Conservation (phyloP, 371 early-diverging fungal genomes). For the Apophysomyces ossiformis region DNA sequence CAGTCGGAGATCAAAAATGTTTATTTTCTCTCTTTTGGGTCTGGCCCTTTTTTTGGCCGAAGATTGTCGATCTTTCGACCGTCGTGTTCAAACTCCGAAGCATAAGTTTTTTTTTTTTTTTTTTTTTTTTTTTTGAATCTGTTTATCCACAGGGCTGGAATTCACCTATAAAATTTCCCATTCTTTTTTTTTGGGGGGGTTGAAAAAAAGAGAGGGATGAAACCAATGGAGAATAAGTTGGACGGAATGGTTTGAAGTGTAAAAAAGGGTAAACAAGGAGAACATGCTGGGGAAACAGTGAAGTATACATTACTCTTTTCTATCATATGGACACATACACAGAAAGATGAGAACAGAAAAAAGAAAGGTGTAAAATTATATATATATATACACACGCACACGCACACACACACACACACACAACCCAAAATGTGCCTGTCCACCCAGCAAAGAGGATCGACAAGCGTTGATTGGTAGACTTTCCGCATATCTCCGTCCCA, state of each 20-base stretch:
- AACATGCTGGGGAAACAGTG: neutral
- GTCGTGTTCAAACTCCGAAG: conserved; percentile 1
- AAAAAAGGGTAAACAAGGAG: neutral
- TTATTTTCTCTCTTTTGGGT: neutral
- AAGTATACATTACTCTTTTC: no score
- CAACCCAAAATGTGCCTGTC: conserved; percentile 5
- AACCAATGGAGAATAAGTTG: neutral
- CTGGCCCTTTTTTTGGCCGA: neutral
- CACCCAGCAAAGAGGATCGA: conserved; percentile 23
- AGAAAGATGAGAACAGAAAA: neutral
- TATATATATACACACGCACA: neutral
- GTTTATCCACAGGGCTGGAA: neutral
- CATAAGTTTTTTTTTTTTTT: neutral
- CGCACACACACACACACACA: neutral
- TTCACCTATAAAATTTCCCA: neutral
- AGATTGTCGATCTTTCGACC: neutral
- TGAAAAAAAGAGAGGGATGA: neutral
- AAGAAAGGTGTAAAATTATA: neutral
- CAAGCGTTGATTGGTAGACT: conserved; percentile 32
- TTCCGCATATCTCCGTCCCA: conserved; percentile 14
- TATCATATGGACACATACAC: neutral
- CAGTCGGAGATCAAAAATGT: neutral
- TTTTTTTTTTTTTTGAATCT: neutral
- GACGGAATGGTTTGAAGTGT: neutral
- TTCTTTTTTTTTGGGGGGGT: neutral